phyloP scores from a whole-genome alignment of 257 asterid genomes.

The Nicotiana knightiana region DNA sequence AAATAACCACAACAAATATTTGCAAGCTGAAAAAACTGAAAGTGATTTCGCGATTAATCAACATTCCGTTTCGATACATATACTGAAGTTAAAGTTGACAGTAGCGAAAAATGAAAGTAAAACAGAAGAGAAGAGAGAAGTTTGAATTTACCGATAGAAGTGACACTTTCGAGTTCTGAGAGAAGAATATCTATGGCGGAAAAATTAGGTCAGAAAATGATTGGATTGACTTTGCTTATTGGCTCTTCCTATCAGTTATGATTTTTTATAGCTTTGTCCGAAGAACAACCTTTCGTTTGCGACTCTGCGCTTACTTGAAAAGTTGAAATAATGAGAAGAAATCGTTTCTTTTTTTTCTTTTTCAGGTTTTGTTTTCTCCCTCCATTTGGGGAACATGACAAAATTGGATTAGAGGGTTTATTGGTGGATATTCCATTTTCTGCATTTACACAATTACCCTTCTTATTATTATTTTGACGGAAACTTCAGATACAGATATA shows the following conservation, averaged over 20 bases:
- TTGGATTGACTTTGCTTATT: not conserved
- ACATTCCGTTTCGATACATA: not conserved
- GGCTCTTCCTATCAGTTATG: not conserved
- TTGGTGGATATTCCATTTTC: not conserved
- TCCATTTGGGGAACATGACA: conserved; percentile 3
- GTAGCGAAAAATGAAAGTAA: not conserved
- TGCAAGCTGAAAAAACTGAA: not conserved
- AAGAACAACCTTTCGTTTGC: conserved; percentile 5
- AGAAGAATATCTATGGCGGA: conserved; percentile 5
- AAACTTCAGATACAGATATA: not conserved
- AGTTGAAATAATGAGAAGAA: not conserved
- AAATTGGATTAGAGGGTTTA: conserved; percentile 1
- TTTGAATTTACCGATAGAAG: not conserved
- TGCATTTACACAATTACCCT: not conserved
- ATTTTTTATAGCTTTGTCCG: conserved; percentile 1
- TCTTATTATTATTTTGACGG: not conserved
- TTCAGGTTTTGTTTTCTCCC: not conserved
- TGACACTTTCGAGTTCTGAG: not conserved
- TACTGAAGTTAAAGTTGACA: not conserved
- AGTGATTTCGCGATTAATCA: not conserved
- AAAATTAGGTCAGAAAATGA: conserved; percentile 9
- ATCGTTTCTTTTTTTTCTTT: not conserved
- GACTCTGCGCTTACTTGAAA: conserved; percentile 9
- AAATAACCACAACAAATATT: not conserved
- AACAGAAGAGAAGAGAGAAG: not conserved